Evolutionary conservation across 2,329 filamentous ascomycete species (phyloP).

Genomic region (Stagonosporopsis tanaceti): DNA sequence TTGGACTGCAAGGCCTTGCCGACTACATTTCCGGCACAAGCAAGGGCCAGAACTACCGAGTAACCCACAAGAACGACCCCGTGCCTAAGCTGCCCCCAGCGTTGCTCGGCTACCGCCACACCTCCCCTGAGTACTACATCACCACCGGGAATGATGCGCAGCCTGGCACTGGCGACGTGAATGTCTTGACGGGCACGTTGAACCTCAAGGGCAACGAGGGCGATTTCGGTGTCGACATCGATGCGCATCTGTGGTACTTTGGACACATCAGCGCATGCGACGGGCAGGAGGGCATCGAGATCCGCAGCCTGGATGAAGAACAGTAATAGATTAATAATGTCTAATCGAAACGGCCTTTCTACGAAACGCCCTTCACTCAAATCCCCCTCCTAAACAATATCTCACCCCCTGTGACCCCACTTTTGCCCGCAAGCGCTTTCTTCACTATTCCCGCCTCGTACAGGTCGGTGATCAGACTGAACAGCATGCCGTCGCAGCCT

Average conservation of each 20-base stretch:
- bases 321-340: neutral
- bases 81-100: slow-evolving; percentile 72
- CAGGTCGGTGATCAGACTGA: slow-evolving; percentile 62
- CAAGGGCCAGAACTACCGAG: slow-evolving; percentile 64
- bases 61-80: slow-evolving; percentile 73
- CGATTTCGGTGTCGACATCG: slow-evolving; percentile 34
- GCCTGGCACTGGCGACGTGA: slow-evolving; percentile 33
- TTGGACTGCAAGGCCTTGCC: slow-evolving; percentile 66
- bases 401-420: slow-evolving; percentile 52
- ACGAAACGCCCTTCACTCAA: neutral
- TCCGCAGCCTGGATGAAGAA: slow-evolving; percentile 21
- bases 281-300: slow-evolving; percentile 36
- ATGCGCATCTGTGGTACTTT: slow-evolving; percentile 50
- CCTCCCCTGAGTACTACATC: slow-evolving; percentile 72
- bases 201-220: slow-evolving; percentile 44
- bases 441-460: slow-evolving; percentile 59
- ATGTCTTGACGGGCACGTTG: slow-evolving; percentile 27
- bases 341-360: neutral
- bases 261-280: slow-evolving; percentile 45
- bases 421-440: slow-evolving; percentile 55
- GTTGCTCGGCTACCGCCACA: slow-evolving; percentile 68
- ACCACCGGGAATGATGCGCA: slow-evolving; percentile 31
- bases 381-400: slow-evolving; percentile 46
- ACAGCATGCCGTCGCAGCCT: slow-evolving; percentile 68
- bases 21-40: slow-evolving; percentile 62